Evolutionary conservation across 1,139 yeast genomes (phyloP).

Genomic region (Yamadazyma pseudoaaseri): DNA sequence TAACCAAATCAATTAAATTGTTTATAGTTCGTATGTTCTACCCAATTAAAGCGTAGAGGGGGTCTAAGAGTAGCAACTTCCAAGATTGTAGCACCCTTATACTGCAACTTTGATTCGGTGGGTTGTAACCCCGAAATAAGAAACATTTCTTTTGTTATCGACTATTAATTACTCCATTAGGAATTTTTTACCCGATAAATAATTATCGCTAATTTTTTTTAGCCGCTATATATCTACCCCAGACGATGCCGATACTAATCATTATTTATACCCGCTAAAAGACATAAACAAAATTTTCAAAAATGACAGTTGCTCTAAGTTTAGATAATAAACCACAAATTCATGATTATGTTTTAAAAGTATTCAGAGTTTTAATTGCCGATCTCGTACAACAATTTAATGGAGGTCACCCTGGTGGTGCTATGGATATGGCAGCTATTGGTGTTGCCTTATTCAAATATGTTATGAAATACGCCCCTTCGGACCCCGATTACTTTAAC

Average conservation of each 20-base stretch:
- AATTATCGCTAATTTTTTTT: too few relatives aligned
- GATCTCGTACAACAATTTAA: constrained; percentile 32
- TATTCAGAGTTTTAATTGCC: constrained; percentile 20
- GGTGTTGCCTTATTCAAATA: constrained; percentile 34
- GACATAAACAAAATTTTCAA: too few relatives aligned
- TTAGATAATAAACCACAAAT: constrained; percentile 8
- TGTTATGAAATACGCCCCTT: constrained; percentile 28
- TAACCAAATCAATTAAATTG: constrained; percentile 9
- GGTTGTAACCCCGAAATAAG: too few relatives aligned
- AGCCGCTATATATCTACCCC: too few relatives aligned
- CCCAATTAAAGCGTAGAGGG: constrained; percentile 26
- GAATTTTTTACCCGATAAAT: too few relatives aligned
- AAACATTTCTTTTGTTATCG: too few relatives aligned
- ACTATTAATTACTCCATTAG: too few relatives aligned
- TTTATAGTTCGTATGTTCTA: constrained; percentile 22
- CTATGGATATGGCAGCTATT: constrained; percentile 41
- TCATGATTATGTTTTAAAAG: constrained; percentile 15
- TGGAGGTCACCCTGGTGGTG: constrained; percentile 38
- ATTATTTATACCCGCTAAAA: too few relatives aligned
- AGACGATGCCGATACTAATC: too few relatives aligned
- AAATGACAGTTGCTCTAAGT: constrained; percentile 7
- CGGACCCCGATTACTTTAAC: constrained; percentile 27
- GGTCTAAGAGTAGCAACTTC: too few relatives aligned
- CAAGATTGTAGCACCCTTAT: too few relatives aligned
- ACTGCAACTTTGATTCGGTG: too few relatives aligned